Evolutionary conservation across 2,329 filamentous ascomycete genomes (phyloP).

Genomic region (Fusarium sp.): DNA sequence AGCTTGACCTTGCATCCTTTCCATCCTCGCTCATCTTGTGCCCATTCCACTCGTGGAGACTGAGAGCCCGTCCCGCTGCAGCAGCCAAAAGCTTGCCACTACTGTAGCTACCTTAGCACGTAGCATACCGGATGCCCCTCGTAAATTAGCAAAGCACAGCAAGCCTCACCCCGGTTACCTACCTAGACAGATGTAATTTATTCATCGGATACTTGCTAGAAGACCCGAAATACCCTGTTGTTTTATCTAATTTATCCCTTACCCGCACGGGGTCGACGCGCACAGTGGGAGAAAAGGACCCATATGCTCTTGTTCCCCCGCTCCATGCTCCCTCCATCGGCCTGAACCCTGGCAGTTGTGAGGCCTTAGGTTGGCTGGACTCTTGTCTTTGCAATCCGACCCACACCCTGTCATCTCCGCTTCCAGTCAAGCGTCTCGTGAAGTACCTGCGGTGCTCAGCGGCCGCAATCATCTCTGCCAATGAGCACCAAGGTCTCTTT

Average conservation of each 20-base stretch:
- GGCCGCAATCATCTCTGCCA: constrained; percentile 33
- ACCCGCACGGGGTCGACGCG: constrained; percentile 1
- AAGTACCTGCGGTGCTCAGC: constrained; percentile 45
- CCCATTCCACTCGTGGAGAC: constrained; percentile 41
- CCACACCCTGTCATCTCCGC: constrained; percentile 40
- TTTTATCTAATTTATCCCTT: constrained; percentile 22
- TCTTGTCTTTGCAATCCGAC: constrained; percentile 33
- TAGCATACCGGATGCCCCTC: constrained; percentile 15
- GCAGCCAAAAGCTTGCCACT: constrained; percentile 29
- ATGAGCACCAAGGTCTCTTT: constrained; percentile 34
- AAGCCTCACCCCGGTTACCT: constrained; percentile 9
- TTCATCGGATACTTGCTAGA: neutral
- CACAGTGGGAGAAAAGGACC: constrained; percentile 30
- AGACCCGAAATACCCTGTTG: constrained; percentile 15
- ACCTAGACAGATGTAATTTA: neutral
- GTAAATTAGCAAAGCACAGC: constrained; percentile 19
- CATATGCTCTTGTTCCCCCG: constrained; percentile 28
- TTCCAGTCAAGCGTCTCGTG: constrained; percentile 47
- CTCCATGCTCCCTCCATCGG: constrained; percentile 38
- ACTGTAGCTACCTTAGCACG: constrained; percentile 24
- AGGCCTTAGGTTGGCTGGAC: constrained; percentile 24
- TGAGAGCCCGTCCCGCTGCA: constrained; percentile 28
- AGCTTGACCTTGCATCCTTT: constrained; percentile 39
- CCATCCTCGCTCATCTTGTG: constrained; percentile 37
- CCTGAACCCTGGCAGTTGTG: constrained; percentile 27